Conservation (phyloP, 192 early-diverging fungal species). For the Gaertneriomyces semiglobifer region DNA sequence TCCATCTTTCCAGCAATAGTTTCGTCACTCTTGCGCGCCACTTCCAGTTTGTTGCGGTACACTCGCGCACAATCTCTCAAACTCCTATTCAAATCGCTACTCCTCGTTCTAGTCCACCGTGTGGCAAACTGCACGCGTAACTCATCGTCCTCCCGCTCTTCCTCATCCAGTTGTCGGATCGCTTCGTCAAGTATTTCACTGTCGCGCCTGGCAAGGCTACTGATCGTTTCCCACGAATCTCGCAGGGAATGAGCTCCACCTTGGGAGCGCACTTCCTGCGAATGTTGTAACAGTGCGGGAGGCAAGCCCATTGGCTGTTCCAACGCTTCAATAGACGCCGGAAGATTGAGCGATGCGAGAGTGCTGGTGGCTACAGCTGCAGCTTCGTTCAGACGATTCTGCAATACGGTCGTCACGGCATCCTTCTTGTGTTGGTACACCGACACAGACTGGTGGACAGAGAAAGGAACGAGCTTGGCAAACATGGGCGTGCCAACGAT, state of each 20-base stretch:
- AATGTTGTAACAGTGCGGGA: conserved; percentile 61
- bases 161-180: conserved; percentile 66
- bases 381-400: conserved; percentile 63
- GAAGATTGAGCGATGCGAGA: conserved; percentile 67
- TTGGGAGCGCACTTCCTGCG: conserved; percentile 68
- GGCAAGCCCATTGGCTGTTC: conserved; percentile 77
- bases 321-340: conserved; percentile 65
- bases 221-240: conserved; percentile 62
- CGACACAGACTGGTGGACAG: conserved; percentile 84
- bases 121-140: conserved; percentile 53
- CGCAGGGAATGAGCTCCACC: conserved; percentile 67
- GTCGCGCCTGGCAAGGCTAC: conserved; percentile 49
- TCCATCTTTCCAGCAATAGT: conserved; percentile 59
- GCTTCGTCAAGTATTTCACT: conserved; percentile 62
- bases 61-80: conserved; percentile 54
- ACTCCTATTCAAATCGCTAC: conserved; percentile 48
- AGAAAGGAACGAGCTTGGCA: conserved; percentile 81
- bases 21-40: conserved; percentile 58
- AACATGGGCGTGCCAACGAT: conserved; percentile 74
- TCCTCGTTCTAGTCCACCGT: conserved; percentile 58
- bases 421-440: conserved; percentile 84
- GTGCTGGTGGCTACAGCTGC: conserved; percentile 55
- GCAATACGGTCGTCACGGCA: conserved; percentile 64
- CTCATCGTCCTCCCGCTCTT: conserved; percentile 66
- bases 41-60: conserved; percentile 55